phyloP scores from a whole-genome alignment of 768 basidiomycete species.

The Pleurotus tuber-regium region DNA sequence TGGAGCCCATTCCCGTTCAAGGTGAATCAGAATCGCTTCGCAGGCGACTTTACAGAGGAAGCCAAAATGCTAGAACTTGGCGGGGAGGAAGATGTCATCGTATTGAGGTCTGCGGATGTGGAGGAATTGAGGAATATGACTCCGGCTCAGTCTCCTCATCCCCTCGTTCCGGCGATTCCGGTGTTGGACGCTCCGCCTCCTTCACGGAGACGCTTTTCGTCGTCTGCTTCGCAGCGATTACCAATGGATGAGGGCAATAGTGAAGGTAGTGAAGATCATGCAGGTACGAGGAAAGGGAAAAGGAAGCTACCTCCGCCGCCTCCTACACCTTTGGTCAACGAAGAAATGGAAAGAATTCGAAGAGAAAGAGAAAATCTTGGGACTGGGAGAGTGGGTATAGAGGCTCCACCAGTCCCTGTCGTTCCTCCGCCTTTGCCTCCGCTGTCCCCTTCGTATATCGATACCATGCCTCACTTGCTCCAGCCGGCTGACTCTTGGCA shows the following conservation, averaged over 20 bases:
- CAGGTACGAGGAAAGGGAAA: not conserved
- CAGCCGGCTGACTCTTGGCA: not conserved
- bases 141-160: not conserved
- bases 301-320: not conserved
- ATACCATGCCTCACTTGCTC: not conserved
- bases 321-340: not conserved
- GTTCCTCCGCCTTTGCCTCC: not conserved
- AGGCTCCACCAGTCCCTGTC: not conserved
- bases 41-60: not conserved
- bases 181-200: not conserved
- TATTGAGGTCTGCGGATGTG: constrained; percentile 4
- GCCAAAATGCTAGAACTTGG: not conserved
- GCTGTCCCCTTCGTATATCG: not conserved
- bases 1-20: not conserved
- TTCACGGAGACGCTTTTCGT: not conserved
- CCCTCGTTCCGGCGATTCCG: too few relatives aligned
- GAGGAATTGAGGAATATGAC: constrained; percentile 3
- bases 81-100: constrained; percentile 3
- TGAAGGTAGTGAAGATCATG: not conserved
- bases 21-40: constrained; percentile 7
- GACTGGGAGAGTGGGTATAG: not conserved
- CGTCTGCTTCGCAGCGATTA: not conserved
- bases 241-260: not conserved
- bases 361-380: not conserved
- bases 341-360: not conserved